Evolutionary conservation across 495 filamentous ascomycete genomes (phyloP).

Genomic region (Cetradonia linearis): DNA sequence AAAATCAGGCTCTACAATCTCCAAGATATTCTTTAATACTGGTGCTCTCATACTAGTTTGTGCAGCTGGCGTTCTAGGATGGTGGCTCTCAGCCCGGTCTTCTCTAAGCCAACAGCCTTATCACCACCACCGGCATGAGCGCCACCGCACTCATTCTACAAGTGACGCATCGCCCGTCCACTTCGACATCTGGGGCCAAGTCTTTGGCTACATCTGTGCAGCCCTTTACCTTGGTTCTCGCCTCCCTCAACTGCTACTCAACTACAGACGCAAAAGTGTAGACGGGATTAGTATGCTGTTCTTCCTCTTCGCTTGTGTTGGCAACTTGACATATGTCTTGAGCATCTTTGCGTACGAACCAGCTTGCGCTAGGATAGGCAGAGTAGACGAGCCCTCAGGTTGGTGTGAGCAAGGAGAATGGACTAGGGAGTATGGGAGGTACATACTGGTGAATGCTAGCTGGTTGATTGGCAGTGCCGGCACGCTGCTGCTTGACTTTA

Average conservation of each 20-base stretch:
- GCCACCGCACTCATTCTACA: constrained; percentile 22
- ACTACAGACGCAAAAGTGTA: constrained; percentile 78
- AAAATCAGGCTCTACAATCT: constrained; percentile 32
- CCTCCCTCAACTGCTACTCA: constrained; percentile 80
- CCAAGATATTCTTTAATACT: constrained; percentile 59
- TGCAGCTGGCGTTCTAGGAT: constrained; percentile 70
- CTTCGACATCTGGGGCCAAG: constrained; percentile 68
- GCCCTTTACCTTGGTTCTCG: constrained; percentile 78
- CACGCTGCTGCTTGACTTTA: constrained; percentile 70
- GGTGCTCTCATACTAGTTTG: constrained; percentile 68
- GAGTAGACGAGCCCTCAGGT: constrained; percentile 36
- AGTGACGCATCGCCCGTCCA: constrained; percentile 30
- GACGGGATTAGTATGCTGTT: constrained; percentile 88
- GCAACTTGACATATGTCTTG: constrained; percentile 85
- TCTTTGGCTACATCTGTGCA: constrained; percentile 81
- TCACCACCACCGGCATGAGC: constrained; percentile 11
- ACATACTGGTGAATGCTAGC: constrained; percentile 76
- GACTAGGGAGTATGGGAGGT: constrained; percentile 48
- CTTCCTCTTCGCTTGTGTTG: constrained; percentile 92
- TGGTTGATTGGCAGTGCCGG: constrained; percentile 88
- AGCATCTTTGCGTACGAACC: constrained; percentile 85
- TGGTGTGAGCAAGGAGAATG: constrained; percentile 23
- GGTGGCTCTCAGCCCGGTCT: constrained; percentile 56
- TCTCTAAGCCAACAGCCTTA: constrained; percentile 16
- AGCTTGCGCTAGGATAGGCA: constrained; percentile 34